Evolutionary conservation across 2,329 filamentous ascomycete genomes (phyloP).

Genomic region (Exophiala phaeomuriformis): DNA sequence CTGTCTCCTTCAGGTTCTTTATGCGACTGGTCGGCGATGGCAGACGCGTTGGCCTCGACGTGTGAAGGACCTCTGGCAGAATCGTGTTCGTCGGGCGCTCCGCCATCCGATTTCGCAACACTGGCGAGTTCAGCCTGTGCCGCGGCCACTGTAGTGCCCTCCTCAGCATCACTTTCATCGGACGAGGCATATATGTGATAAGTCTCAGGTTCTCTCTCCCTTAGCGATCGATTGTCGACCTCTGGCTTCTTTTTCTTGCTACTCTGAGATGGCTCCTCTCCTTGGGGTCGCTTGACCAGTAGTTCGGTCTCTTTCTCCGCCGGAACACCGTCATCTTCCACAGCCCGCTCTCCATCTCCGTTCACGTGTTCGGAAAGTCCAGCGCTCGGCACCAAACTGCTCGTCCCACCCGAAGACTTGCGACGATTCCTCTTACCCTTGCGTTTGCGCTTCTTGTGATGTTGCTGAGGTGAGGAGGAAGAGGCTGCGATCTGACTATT

Average conservation of each 20-base stretch:
- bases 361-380: neutral
- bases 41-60: too few species aligned
- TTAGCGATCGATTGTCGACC: conserved; percentile 6
- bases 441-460: neutral
- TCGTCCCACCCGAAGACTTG: neutral
- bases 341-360: neutral
- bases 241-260: conserved; percentile 4
- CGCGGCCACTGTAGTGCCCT: neutral
- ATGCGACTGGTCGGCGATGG: too few species aligned
- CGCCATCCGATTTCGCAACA: neutral
- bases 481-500: neutral
- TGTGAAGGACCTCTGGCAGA: neutral
- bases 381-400: neutral
- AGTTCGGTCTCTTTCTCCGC: too few species aligned
- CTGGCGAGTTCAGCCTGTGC: neutral
- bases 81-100: neutral
- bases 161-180: conserved; percentile 13
- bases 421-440: conserved; percentile 2
- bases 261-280: neutral
- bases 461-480: neutral
- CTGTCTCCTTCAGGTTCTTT: too few species aligned
- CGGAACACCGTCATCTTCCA: neutral
- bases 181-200: conserved; percentile 23
- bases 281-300: neutral
- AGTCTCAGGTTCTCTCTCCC: conserved; percentile 23